Base-by-base conservation (phyloP, 352 stramenopile species). In the Phytophthora podocarpi region DNA sequence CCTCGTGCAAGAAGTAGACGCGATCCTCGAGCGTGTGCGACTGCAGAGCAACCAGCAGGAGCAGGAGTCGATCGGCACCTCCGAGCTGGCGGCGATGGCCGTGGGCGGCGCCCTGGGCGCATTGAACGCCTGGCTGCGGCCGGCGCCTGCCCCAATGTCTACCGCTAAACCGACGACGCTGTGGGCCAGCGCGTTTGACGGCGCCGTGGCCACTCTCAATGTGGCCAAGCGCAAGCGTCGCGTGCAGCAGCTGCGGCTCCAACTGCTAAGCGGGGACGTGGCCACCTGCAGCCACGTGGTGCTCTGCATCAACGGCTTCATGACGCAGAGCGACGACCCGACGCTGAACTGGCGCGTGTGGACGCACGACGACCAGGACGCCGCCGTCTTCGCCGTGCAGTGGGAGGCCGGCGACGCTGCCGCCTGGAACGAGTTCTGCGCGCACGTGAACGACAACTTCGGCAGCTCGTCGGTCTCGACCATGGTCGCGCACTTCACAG, bases 241-340 rank as follows among this genome's bases (percentile, higher is more conserved):
- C 23, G 68, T 95, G 37, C 82, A 90, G 45, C 81, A 91, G 42
- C 46, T 95, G 41, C 53, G 78, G 35, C 68, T 95, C 24, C 69
- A 85, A 53, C 67, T 89, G 32, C 31, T 91, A 31, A 82, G 78
- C 39, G 86, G 86, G n/a, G 76, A 93, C 48, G 72, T 84, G 46
- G 56, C 69, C 24, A 72, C 53, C 12, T 77, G 73, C 36, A 74
- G 76, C 21, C 82, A 90, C 54, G 72, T 93, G 16, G 46, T 93
- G 55, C 70, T 95, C 36, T 92, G 84, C 49, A 80, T 95, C 62
- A 95, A 93, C 48, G 86, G 86, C 15, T 95, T 95, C 59, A 95
- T 95, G 86, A 93, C 86, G 23, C 82, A 93, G 28, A 76, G 80
- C 43, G 70, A 78, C 18, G 84, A 92, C 48, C 82, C 84, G 30